These are phyloP conservation scores for Pythium grandisporangium DNA, from an alignment of 352 stramenopile genomes.

Conservation along the genomic window DNA sequence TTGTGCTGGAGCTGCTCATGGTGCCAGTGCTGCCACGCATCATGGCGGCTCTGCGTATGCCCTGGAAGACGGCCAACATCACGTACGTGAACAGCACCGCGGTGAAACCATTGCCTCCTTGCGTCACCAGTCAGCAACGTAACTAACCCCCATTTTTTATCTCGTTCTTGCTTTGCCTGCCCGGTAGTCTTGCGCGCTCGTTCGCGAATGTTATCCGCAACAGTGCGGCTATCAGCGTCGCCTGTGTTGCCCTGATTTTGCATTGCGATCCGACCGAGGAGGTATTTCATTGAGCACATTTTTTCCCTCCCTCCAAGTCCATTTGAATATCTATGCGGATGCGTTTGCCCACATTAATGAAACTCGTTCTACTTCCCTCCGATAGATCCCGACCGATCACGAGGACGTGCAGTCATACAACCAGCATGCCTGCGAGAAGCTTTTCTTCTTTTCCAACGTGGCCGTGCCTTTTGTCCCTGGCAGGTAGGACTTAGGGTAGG, in stretches of 20 bases:
- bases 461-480: slow-evolving; percentile 47
- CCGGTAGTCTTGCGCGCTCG: slow-evolving; percentile 43
- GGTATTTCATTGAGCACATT: too few species aligned
- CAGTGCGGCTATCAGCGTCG: slow-evolving; percentile 72
- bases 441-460: slow-evolving; percentile 61
- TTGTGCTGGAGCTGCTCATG: slow-evolving; percentile 64
- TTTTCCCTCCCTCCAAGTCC: too few species aligned
- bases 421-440: slow-evolving; percentile 62
- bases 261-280: slow-evolving; percentile 68
- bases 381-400: too few species aligned
- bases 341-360: too few species aligned
- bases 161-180: not conserved
- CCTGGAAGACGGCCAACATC: slow-evolving; percentile 57
- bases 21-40: slow-evolving; percentile 46
- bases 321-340: too few species aligned
- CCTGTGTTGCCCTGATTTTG: slow-evolving; percentile 73
- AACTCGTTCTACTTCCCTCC: too few species aligned
- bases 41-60: slow-evolving; percentile 37
- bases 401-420: slow-evolving; percentile 57
- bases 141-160: not conserved
- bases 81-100: slow-evolving; percentile 48
- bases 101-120: too few species aligned
- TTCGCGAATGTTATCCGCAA: slow-evolving; percentile 79
- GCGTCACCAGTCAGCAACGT: not conserved
- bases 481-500: slow-evolving; percentile 21